These are phyloP conservation scores for Russula virescens DNA, from an alignment of 768 basidiomycete genomes.

Conservation along the genomic window DNA sequence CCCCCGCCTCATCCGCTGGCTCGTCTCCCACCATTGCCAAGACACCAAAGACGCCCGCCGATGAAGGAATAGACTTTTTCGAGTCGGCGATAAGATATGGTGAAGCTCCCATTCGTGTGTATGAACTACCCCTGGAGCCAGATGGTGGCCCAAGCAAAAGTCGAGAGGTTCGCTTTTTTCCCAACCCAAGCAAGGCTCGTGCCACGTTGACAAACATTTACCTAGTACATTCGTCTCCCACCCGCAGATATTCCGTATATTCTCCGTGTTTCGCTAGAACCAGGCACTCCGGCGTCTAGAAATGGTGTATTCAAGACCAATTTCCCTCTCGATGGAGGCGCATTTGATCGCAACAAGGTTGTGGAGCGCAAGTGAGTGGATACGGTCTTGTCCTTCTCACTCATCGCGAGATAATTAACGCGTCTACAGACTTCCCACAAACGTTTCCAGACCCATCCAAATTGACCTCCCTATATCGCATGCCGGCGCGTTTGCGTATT, in stretches of 20 bases:
- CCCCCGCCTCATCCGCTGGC: conserved; percentile 14
- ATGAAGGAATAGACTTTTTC: conserved; percentile 89
- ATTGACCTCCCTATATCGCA: conserved; percentile 95
- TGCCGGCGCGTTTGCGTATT: conserved; percentile 93
- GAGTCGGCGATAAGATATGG: conserved; percentile 45
- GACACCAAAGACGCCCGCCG: conserved; percentile 85
- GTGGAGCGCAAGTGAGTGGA: conserved; percentile 65
- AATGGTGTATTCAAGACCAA: conserved; percentile 95
- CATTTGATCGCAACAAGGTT: conserved; percentile 70
- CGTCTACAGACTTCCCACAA: conserved; percentile 61
- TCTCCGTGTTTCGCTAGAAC: conserved; percentile 83
- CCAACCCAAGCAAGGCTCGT: neutral
- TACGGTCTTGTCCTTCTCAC: conserved; percentile 3
- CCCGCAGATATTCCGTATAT: conserved; percentile 87
- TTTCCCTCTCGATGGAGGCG: conserved; percentile 90
- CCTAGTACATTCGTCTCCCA: conserved; percentile 91
- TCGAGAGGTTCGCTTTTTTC: conserved; percentile 55
- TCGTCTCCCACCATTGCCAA: conserved; percentile 27
- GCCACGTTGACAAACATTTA: conserved; percentile 6
- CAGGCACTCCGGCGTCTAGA: conserved; percentile 84
- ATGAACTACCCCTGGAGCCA: conserved; percentile 77
- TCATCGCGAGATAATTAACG: neutral
- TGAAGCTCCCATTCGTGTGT: conserved; percentile 71
- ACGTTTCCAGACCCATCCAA: conserved; percentile 87
- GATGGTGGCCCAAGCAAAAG: conserved; percentile 90